Evolutionary conservation across 1,139 yeast genomes (phyloP), one percentile per base, ranked within the genome.

Genomic region (Arxiozyma bovina): DNA sequence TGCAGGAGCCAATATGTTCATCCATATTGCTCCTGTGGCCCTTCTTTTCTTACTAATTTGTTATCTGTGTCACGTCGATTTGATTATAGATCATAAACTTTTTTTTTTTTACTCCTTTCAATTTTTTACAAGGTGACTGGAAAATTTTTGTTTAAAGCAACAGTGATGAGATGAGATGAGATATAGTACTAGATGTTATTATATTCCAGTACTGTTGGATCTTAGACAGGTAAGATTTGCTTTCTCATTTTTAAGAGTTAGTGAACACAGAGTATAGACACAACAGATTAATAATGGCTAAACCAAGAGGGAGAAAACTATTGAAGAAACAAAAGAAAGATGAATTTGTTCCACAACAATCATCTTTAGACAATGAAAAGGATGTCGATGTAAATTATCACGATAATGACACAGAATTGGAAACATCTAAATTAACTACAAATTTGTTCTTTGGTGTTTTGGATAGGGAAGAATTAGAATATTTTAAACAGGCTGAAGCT

Each of bases 401-500:
- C 5, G 40, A 34, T n/a, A 42, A 42, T 21, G 15, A 21, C 18
- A 22, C 34, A 22, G 18, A 17, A 9, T 17, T 27, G 5, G 46
- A 22, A 3, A 22, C 27, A 7, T 17, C 23, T 22, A 20, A 20
- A 12, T 41, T 50, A 17, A 43, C 45, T 23, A 27, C 54, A 11
- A 55, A 59, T 22, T 75, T 84, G 45, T 93, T 91, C 67, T 91
- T 84, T 70, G 98, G 98, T 23, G 77, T 91, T 44, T 86, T 93
- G 17, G 96, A 89, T 68, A 73, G 90, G 11, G 79, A 81, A 50
- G 97, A 93, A 70, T 72, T 88, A 50, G 96, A 89, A 61, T 93
- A 93, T 70, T 93, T 91, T 74, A 88, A 88, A 65, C 90, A 85
- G 66, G 96, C 97, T 0, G 98, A 91, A 70, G 81, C 91, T 9